Evolutionary conservation across 106 monocot species (phyloP).

Genomic region (Dioscorea zingiberensis): DNA sequence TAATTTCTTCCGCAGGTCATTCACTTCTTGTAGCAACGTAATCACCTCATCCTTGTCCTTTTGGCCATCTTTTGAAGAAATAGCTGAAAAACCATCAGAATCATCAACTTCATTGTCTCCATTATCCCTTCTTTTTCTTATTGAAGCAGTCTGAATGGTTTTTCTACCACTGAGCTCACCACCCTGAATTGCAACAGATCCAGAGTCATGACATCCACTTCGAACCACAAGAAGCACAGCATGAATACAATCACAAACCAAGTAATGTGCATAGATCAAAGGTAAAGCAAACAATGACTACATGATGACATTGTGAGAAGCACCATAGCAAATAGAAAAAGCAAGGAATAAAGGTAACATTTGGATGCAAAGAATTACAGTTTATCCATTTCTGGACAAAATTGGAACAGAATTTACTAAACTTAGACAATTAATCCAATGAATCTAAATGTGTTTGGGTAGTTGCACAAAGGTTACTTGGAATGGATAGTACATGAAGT

Average conservation of each 20-base stretch:
- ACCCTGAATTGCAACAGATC: constrained; percentile 8
- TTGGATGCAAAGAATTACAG: too few relatives aligned
- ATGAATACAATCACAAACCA: background rate
- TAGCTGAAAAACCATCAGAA: constrained; percentile 16
- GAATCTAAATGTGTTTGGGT: too few relatives aligned
- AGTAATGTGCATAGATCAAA: background rate
- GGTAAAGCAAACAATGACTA: too few relatives aligned
- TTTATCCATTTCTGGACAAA: too few relatives aligned
- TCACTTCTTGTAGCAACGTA: constrained; percentile 49
- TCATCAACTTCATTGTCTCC: constrained; percentile 21
- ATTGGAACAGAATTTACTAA: too few relatives aligned
- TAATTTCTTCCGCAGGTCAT: constrained; percentile 54
- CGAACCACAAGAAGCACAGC: background rate
- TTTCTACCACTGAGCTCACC: constrained; percentile 31
- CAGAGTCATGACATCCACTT: too few relatives aligned
- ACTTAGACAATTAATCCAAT: too few relatives aligned
- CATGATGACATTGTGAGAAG: too few relatives aligned
- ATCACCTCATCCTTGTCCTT: constrained; percentile 52
- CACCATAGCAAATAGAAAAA: too few relatives aligned
- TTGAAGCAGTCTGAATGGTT: constrained; percentile 21
- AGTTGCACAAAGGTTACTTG: too few relatives aligned
- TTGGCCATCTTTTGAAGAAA: constrained; percentile 16
- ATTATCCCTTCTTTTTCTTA: constrained; percentile 37
- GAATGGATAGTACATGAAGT: too few relatives aligned
- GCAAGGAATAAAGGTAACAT: too few relatives aligned